These are phyloP conservation scores for Ustilago curta DNA, from an alignment of 1,284 basidiomycete genomes.

Conservation along the genomic window DNA sequence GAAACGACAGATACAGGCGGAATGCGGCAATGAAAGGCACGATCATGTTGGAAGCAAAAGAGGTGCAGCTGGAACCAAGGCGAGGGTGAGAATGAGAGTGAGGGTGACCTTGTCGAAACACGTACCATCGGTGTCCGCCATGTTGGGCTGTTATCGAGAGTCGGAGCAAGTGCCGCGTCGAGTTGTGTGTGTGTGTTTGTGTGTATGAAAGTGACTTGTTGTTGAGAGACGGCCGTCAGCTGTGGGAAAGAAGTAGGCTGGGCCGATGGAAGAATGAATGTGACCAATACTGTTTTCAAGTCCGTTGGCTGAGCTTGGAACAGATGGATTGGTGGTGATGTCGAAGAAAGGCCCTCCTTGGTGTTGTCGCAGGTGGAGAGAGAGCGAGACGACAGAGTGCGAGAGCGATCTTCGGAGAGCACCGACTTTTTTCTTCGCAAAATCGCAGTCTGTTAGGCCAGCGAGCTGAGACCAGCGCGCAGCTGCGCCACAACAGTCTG, in stretches of 20 bases:
- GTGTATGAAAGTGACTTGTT: neutral
- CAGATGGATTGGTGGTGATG: too few species aligned
- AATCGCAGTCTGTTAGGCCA: slow-evolving; percentile 13
- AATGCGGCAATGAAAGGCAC: neutral
- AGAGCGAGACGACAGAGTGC: neutral
- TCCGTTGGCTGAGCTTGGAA: neutral
- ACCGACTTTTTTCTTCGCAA: slow-evolving; percentile 4
- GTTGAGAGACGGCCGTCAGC: slow-evolving; percentile 3
- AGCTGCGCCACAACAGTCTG: neutral
- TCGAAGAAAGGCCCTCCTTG: neutral
- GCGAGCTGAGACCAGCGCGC: too few species aligned
- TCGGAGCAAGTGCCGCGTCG: slow-evolving; percentile 12
- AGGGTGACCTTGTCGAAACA: slow-evolving; percentile 39
- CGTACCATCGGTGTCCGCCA: slow-evolving; percentile 65
- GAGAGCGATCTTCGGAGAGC: slow-evolving; percentile 19
- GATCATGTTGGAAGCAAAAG: slow-evolving; percentile 13
- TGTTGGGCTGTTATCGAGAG: slow-evolving; percentile 29
- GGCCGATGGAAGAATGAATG: neutral
- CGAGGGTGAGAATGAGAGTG: neutral
- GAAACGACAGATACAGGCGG: slow-evolving; percentile 8
- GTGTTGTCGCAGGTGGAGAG: neutral
- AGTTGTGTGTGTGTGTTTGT: slow-evolving; percentile 8
- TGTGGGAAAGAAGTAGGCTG: neutral
- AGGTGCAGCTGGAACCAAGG: slow-evolving; percentile 9
- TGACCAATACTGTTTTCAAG: neutral